phyloP scores from a whole-genome alignment of 2,329 filamentous ascomycete genomes.

The Aspergillus ibericus region DNA sequence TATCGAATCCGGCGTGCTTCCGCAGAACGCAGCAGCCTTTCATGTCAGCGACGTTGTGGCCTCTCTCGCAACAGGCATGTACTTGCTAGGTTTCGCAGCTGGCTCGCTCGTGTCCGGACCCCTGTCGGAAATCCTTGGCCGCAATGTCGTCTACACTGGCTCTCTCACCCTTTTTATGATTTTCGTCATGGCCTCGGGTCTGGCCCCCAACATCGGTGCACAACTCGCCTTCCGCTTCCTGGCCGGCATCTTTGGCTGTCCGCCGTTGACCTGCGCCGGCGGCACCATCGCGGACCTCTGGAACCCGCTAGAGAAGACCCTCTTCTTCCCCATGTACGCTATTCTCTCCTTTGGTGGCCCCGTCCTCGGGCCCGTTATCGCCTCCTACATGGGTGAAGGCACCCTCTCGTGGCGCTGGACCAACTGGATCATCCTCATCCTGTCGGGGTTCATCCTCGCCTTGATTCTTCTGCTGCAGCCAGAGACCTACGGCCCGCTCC shows the following conservation, averaged over 20 bases:
- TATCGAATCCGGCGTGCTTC: constrained; percentile 53
- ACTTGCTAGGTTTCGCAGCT: constrained; percentile 49
- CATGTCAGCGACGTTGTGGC: constrained; percentile 53
- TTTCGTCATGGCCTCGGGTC: constrained; percentile 50
- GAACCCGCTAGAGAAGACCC: constrained; percentile 49
- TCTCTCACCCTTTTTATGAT: constrained; percentile 51
- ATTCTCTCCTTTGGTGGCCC: constrained; percentile 45
- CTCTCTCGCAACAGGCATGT: constrained; percentile 48
- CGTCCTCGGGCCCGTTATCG: constrained; percentile 24
- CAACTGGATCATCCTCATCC: constrained; percentile 47
- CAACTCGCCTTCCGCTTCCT: constrained; percentile 54
- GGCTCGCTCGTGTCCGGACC: constrained; percentile 53
- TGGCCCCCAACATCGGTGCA: constrained; percentile 52
- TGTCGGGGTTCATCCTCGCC: constrained; percentile 34
- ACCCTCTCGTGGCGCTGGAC: constrained; percentile 41
- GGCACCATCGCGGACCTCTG: constrained; percentile 51
- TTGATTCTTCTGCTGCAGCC: constrained; percentile 48
- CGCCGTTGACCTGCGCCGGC: constrained; percentile 48
- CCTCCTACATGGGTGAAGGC: constrained; percentile 24
- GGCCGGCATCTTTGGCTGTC: constrained; percentile 50
- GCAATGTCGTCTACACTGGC: constrained; percentile 52
- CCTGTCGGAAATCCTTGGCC: constrained; percentile 50
- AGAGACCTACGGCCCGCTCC: constrained; percentile 51
- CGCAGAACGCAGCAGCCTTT: constrained; percentile 48
- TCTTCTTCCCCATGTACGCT: constrained; percentile 53